Conservation (phyloP, 139 green algal species). For the Picochlorum sp. region DNA sequence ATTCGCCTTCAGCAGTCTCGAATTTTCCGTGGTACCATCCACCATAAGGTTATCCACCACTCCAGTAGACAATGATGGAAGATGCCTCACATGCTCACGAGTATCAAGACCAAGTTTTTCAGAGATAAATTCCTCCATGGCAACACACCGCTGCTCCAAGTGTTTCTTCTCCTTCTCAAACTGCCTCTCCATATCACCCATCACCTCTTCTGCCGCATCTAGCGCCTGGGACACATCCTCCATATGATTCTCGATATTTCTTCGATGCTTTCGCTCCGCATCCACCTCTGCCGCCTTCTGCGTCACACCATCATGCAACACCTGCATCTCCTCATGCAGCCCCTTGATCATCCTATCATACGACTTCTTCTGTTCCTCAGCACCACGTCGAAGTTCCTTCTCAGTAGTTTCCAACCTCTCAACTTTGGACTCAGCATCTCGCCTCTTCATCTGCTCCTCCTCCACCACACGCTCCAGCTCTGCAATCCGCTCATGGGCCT, state of each 20-base stretch:
- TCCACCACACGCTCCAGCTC: not conserved
- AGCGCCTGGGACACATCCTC: not conserved
- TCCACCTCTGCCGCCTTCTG: not conserved
- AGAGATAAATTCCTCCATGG: slow-evolving; percentile 1
- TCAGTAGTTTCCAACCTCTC: not conserved
- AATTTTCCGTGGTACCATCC: not conserved
- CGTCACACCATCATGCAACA: not conserved
- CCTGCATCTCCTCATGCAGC: not conserved
- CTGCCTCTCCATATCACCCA: not conserved
- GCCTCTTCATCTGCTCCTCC: slow-evolving; percentile 5
- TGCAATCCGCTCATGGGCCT: not conserved
- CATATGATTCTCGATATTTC: not conserved
- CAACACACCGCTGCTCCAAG: not conserved
- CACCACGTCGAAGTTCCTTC: not conserved
- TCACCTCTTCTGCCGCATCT: slow-evolving; percentile 1
- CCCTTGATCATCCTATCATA: not conserved
- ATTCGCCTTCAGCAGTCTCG: not conserved
- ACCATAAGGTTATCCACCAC: not conserved
- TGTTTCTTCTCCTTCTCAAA: not conserved
- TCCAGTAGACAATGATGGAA: too few relatives aligned
- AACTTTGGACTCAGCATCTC: not conserved
- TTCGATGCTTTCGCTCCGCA: not conserved
- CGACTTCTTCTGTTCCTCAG: not conserved
- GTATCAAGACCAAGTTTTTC: not conserved
- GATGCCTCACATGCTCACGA: too few relatives aligned